Evolutionary conservation across 2,329 filamentous ascomycete genomes (phyloP), one percentile per base, ranked within the genome.

Genomic region (Fusarium pseudonygamai): DNA sequence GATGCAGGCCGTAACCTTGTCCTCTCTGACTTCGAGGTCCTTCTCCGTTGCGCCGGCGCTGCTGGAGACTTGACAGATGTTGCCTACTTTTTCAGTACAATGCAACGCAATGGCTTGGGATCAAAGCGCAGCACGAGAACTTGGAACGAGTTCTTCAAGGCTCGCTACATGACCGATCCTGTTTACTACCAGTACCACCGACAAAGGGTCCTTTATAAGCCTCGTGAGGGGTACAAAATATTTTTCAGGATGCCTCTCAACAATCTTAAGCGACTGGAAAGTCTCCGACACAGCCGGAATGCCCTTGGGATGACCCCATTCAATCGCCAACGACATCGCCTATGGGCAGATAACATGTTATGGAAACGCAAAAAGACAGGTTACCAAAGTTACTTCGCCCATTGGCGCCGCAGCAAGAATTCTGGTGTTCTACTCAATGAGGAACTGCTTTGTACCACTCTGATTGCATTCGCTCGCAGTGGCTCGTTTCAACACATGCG

Each of bases 41-140:
- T 87, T 20, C 70, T 89, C 39, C 82, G 87, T 24, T 86, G 82
- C 61, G 86, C 87, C 6, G 87, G 85, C 8, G 84, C 86, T 22
- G 81, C 83, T 14, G 79, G 81, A 6, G 83, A 87, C 58, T 71
- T 80, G 0, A 40, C 63, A 1, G 78, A 79, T 14, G 82, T 79
- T 12, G 82, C 81, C 59, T 62, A 60, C 28, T 73, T 86, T 46
- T 86, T 71, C 30, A 64, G 69, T 34, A 36, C 80, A 56, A 81
- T 84, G 70, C 65, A 74, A 14, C 24, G 59, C 20, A 60, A 70
- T 22, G 74, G 76, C 8, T 32, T 83, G 55, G 78, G 76, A 62
- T 50, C 71, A 3, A 79, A 78, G 66, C 80, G 83, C 32, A 80
- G 79, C 4, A 76, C 79, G 6, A 71, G 75, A 26, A 78, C 80